Base-by-base conservation (phyloP, 495 filamentous ascomycete species). In the Aspergillus asperescens region DNA sequence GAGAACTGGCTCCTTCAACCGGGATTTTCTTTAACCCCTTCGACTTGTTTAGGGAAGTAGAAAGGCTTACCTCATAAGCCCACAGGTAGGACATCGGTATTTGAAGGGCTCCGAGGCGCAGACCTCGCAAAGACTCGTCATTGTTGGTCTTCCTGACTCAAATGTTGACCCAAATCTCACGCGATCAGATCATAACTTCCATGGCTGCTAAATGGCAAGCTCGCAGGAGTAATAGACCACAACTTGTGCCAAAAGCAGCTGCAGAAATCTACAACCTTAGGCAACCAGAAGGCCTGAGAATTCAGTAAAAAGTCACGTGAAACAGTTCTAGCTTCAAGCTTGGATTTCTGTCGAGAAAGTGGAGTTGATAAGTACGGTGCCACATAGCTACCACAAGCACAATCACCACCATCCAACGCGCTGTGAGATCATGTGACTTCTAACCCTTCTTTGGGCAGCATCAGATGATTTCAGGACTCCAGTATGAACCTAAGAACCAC, bases 61-160 rank as follows among this genome's bases (percentile, higher is more conserved):
- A 18, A 13, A 34, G 39, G 61, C 72, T 54, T 78, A 87, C 84
- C 83, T 85, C 68, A 77, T 74, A 7, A 82, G 54, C n/a, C 60
- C 62, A 60, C 84, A 88, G 25, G 73, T 76, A 3, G 80, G 78
- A 66, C 84, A 88, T 45, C 84, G 84, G 62, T 87, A 87, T 61
- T 82, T 86, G 22, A 68, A 75, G 19, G 67, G 63, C 39, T 83
- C 71, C 43, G 65, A 66, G 44, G 75, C 68, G 66, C 84, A 88
- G 15, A 87, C 78, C 54, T 75, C 75, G 57, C 84, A 88, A 19
- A 56, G 58, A 51, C 55, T 62, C 24, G 71, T 28, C 66, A 70
- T 71, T 46, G 48, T 64, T 41, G 48, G n/a, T n/a, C n/a, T n/a
- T n/a, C n/a, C n/a, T 15, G 19, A 7, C 15, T 9, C 20, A 23